phyloP scores from a whole-genome alignment of 2,329 filamentous ascomycete species.

The Diplodia corticola region DNA sequence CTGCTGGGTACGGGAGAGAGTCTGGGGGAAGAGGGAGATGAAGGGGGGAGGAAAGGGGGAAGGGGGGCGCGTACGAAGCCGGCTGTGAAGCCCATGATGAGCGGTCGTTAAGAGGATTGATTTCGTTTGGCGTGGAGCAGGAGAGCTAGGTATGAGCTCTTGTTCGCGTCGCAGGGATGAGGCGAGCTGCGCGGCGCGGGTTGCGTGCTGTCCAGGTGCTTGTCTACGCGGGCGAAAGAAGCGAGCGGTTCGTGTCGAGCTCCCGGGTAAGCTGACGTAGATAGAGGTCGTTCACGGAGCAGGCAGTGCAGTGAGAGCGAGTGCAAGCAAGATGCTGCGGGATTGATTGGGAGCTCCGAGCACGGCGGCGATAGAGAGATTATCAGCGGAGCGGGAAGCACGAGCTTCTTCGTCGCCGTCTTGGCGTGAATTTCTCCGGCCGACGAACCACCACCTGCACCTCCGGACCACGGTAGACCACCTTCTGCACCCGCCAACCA shows the following conservation, averaged over 20 bases:
- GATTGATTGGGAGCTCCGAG: conserved; percentile 9
- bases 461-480: background rate
- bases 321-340: background rate
- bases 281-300: background rate
- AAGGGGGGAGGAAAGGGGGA: background rate
- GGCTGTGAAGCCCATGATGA: conserved; percentile 52
- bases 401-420: background rate
- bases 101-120: background rate
- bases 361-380: conserved; percentile 20
- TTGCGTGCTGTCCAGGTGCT: background rate
- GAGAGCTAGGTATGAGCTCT: background rate
- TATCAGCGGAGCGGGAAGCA: conserved; percentile 15
- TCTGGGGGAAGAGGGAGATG: background rate
- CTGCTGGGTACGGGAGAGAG: background rate
- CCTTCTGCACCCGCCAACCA: background rate
- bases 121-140: background rate
- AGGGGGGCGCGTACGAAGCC: conserved; percentile 47
- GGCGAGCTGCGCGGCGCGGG: background rate
- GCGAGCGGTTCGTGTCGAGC: background rate
- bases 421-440: conserved; percentile 22
- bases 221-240: background rate
- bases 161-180: background rate
- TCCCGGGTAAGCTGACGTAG: background rate
- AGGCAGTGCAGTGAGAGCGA: background rate
- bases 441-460: background rate